Conservation (phyloP, 75 land plant species). For the Picea glauca region DNA sequence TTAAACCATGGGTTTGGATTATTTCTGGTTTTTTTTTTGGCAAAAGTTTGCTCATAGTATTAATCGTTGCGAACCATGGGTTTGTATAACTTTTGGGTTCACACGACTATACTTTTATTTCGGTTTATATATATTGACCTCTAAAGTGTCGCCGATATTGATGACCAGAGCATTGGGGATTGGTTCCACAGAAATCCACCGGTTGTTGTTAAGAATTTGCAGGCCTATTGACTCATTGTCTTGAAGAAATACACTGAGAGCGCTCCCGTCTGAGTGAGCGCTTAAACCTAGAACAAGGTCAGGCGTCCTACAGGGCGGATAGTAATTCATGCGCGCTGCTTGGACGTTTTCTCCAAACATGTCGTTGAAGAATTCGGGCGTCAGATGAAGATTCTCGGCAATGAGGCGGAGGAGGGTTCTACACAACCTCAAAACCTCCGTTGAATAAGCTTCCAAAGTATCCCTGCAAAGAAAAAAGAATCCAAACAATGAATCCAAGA, state of each 20-base stretch:
- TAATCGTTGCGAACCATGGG: too few species aligned
- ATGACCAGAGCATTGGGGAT: constrained; percentile 64
- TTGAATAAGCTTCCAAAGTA: too few species aligned
- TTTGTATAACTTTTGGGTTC: too few species aligned
- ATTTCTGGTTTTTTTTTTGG: too few species aligned
- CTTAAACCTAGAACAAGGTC: constrained; percentile 31
- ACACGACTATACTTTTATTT: too few species aligned
- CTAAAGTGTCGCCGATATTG: constrained; percentile 84
- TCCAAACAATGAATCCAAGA: too few species aligned
- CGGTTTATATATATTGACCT: constrained; percentile 24
- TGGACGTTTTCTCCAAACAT: constrained; percentile 29
- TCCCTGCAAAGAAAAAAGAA: not conserved
- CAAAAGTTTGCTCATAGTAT: too few species aligned
- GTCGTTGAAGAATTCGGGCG: constrained; percentile 1
- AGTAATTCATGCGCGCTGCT: constrained; percentile 34
- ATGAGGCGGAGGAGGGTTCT: constrained; percentile 30
- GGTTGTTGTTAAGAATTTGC: constrained; percentile 39
- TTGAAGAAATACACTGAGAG: constrained; percentile 30
- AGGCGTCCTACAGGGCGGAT: constrained; percentile 29
- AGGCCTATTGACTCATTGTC: constrained; percentile 26
- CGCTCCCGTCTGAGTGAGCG: constrained; percentile 44
- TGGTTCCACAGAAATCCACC: constrained; percentile 76
- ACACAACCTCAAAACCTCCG: constrained; percentile 31
- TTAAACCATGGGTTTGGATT: too few species aligned
- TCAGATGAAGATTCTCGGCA: constrained; percentile 42